Evolutionary conservation across 495 filamentous ascomycete genomes (phyloP), one percentile per base, ranked within the genome.

Genomic region (Annulohypoxylon stygium): DNA sequence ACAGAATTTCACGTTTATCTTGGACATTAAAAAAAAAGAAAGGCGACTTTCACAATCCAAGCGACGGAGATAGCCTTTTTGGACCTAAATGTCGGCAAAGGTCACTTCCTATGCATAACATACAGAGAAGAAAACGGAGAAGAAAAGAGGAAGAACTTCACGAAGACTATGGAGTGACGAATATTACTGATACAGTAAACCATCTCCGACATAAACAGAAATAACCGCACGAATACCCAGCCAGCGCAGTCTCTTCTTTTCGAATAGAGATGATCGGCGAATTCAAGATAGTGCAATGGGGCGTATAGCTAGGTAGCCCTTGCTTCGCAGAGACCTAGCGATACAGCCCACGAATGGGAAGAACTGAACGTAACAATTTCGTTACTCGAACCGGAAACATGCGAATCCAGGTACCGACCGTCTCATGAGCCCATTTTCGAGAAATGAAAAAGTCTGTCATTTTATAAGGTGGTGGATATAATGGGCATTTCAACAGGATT

Each of bases 1-100:
- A 39, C 23, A 43, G 18, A 18, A 43, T 16, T 57, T 10, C 58
- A 25, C 6, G n/a, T 23, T 59, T 50, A 11, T 43, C 26, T 67
- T 45, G 37, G 36, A 8, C 14, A 14, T 23, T 23, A 23, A 23
- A 23, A 25, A 30, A 50, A 59, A 50, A 67, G 14, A 50, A 67
- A 59, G 58, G 41, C 53, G 58, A 67, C n/a, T 33, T 33, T 36
- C 0, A 18, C 34, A 2, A 26, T n/a, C 33, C 2, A 5, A 30
- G 16, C 12, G 23, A 54, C 12, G n/a, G 16, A 3, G 23, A 54
- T 4, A n/a, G 5, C 25, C n/a, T n/a, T 14, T 54, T 33, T 54
- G 16, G 10, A 5, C 11, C 11, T 4, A 54, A 54, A 26, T 14
- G 12, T 11, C 12, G 14, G 14, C 3, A 9, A 11, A 9, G 11